These are phyloP conservation scores for Avena insularis DNA, from an alignment of 176 grass and related monocot species.

Conservation along the genomic window DNA sequence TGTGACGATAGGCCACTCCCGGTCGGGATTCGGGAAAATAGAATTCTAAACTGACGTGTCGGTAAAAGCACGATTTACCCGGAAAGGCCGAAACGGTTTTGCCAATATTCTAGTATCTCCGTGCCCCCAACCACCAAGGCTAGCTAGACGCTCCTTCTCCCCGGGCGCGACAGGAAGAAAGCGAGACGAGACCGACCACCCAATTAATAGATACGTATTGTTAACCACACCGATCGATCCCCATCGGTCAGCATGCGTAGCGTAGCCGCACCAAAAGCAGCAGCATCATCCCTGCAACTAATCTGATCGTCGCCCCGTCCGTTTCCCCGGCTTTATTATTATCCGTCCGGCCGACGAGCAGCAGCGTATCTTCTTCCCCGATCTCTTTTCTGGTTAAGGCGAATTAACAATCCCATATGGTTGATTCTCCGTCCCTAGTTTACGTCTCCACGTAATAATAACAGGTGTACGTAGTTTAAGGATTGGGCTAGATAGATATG, in stretches of 20 bases:
- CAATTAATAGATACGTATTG: too few relatives aligned
- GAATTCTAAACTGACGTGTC: conserved; percentile 53
- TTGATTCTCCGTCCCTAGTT: background rate
- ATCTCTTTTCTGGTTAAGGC: conserved; percentile 12
- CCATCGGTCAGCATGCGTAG: too few relatives aligned
- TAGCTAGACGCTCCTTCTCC: too few relatives aligned
- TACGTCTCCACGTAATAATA: background rate
- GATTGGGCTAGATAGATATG: conserved; percentile 38
- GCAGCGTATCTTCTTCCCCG: conserved; percentile 40
- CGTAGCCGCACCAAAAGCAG: too few relatives aligned
- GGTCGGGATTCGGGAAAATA: background rate
- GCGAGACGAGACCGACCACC: too few relatives aligned
- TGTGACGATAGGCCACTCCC: background rate
- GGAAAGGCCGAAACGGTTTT: conserved; percentile 7
- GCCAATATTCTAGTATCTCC: background rate
- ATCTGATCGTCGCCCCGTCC: too few relatives aligned
- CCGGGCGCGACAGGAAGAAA: too few relatives aligned
- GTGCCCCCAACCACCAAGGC: too few relatives aligned
- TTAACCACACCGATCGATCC: too few relatives aligned
- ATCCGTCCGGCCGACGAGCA: too few relatives aligned
- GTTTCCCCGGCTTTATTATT: too few relatives aligned
- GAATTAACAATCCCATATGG: conserved; percentile 9
- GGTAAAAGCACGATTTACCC: conserved; percentile 32
- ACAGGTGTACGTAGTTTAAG: background rate
- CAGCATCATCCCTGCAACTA: too few relatives aligned